Conservation (phyloP, 768 basidiomycete genomes). For the Suillus bovinus region DNA sequence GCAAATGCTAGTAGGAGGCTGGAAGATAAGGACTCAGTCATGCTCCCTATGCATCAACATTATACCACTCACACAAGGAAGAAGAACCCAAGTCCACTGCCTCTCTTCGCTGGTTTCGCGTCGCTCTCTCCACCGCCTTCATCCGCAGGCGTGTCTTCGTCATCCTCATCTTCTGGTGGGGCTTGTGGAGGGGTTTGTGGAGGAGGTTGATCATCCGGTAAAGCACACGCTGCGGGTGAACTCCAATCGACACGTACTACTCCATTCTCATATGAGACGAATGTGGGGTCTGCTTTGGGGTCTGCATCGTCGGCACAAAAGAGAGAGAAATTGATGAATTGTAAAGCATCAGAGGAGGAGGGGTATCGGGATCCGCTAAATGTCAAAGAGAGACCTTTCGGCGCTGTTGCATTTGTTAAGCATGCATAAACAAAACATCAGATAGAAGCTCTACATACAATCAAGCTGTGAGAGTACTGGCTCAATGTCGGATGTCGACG, state of each 20-base stretch:
- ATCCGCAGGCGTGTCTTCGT: slow-evolving; percentile 21
- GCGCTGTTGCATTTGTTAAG: slow-evolving; percentile 39
- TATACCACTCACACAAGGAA: slow-evolving; percentile 67
- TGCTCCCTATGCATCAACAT: background rate
- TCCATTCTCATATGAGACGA: slow-evolving; percentile 62
- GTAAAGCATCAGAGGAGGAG: slow-evolving; percentile 45
- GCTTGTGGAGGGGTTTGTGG: slow-evolving; percentile 25
- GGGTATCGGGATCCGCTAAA: slow-evolving; percentile 68
- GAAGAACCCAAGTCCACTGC: slow-evolving; percentile 86
- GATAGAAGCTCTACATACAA: slow-evolving; percentile 39
- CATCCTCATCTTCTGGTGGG: slow-evolving; percentile 32
- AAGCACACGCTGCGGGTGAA: slow-evolving; percentile 58
- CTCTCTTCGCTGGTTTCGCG: slow-evolving; percentile 40
- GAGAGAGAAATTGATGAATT: slow-evolving; percentile 62
- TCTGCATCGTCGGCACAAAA: slow-evolving; percentile 51
- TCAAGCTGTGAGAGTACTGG: slow-evolving; percentile 29
- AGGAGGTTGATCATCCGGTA: slow-evolving; percentile 15
- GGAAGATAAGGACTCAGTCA: slow-evolving; percentile 10
- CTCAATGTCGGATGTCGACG: slow-evolving; percentile 36
- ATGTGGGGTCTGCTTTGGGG: slow-evolving; percentile 36
- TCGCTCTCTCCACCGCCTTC: slow-evolving; percentile 20
- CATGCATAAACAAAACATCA: background rate
- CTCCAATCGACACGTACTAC: slow-evolving; percentile 62
- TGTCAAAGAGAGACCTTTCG: slow-evolving; percentile 53
- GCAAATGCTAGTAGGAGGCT: slow-evolving; percentile 67